A percentile compares a stretch with the other conserved stretches of the same genome.
These are phyloP conservation scores for Globisporangium viniferum DNA, from an alignment of 352 stramenopile genomes.

Conservation along the genomic window DNA sequence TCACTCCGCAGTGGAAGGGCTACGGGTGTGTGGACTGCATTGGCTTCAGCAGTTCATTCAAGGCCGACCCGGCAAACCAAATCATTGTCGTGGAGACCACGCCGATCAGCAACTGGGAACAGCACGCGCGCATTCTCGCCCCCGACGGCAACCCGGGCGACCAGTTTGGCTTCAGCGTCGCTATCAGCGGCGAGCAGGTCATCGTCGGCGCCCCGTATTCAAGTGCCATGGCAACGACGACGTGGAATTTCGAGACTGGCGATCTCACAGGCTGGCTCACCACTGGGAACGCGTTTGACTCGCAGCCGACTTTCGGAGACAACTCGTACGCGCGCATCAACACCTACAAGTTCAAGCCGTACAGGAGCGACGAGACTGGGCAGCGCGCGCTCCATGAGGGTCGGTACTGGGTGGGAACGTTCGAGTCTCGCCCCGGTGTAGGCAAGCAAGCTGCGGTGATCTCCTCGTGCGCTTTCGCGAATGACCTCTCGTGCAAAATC, in stretches of 20 bases:
- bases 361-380: constrained; percentile 30
- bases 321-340: constrained; percentile 87
- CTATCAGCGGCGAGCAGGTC: constrained; percentile 71
- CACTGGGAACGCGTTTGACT: constrained; percentile 91
- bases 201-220: constrained; percentile 72
- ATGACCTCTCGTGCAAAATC: constrained; percentile 52
- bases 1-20: constrained; percentile 59
- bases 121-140: constrained; percentile 55
- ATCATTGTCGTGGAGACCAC: constrained; percentile 50
- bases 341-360: constrained; percentile 48
- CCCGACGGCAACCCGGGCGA: constrained; percentile 75
- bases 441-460: constrained; percentile 47
- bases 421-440: constrained; percentile 84
- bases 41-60: constrained; percentile 69
- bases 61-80: constrained; percentile 49
- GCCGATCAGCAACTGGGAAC: constrained; percentile 53
- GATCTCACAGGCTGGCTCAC: constrained; percentile 92
- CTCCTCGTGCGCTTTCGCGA: constrained; percentile 64
- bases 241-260: constrained; percentile 97
- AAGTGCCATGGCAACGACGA: constrained; percentile 80
- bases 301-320: constrained; percentile 95
- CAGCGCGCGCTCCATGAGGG: constrained; percentile 67
- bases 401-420: constrained; percentile 95
- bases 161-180: constrained; percentile 71
- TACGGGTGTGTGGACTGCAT: constrained; percentile 66